phyloP scores from a whole-genome alignment of 805 yeast species.

The Millerozyma miso region DNA sequence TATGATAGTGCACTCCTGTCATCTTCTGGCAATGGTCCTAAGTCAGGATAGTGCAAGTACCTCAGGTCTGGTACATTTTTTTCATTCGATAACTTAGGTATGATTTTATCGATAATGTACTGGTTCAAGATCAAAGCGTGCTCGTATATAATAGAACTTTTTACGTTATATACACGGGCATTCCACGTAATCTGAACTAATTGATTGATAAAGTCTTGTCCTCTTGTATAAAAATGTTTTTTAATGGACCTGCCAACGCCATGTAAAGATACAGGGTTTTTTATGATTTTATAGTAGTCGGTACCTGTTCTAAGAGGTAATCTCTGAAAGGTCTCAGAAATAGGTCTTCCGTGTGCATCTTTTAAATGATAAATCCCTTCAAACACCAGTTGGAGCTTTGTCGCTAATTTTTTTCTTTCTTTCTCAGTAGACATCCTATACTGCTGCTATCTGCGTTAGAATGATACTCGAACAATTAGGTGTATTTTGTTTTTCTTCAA shows the following conservation, averaged over 20 bases:
- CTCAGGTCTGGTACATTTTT: conserved; percentile 30
- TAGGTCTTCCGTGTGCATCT: conserved; percentile 41
- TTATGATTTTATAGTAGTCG: conserved; percentile 77
- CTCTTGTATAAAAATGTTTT: conserved; percentile 48
- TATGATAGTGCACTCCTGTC: conserved; percentile 5
- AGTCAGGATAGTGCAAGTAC: conserved; percentile 50
- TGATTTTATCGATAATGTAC: conserved; percentile 41
- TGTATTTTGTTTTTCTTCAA: background rate
- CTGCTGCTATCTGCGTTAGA: background rate
- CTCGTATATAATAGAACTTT: conserved; percentile 59
- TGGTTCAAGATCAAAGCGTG: conserved; percentile 62
- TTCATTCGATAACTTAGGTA: conserved; percentile 48
- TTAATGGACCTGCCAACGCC: conserved; percentile 61
- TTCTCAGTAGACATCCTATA: conserved; percentile 28
- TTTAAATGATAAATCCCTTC: conserved; percentile 38
- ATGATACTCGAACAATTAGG: background rate
- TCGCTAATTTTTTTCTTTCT: conserved; percentile 34
- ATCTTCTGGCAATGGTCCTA: conserved; percentile 69
- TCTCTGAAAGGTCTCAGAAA: conserved; percentile 58
- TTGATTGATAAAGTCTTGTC: conserved; percentile 71
- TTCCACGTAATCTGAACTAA: conserved; percentile 86
- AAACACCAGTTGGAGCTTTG: conserved; percentile 26
- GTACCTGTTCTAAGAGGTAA: conserved; percentile 70
- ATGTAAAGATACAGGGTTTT: conserved; percentile 76
- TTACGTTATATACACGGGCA: conserved; percentile 78